Percentiles rank a stretch among this genome's conserved stretches.
These are phyloP conservation scores for Penicillium sp. DNA, from an alignment of 2,329 filamentous ascomycete species.

Conservation along the genomic window DNA sequence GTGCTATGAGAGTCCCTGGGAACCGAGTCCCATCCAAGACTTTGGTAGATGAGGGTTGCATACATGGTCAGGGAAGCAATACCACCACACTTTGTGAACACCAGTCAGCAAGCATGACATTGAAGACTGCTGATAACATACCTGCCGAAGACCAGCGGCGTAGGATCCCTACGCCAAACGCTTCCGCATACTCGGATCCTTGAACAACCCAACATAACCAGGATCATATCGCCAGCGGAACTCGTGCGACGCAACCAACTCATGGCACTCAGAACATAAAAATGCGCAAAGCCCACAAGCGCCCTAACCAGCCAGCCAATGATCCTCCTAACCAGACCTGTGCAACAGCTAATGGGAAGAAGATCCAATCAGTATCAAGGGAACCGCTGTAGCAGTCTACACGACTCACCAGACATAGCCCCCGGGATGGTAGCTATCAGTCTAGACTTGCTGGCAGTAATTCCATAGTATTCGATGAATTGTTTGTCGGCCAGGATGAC, in stretches of 20 bases:
- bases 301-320: constrained; percentile 40
- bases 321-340: constrained; percentile 46
- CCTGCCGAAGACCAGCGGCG: constrained; percentile 36
- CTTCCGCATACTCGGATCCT: constrained; percentile 38
- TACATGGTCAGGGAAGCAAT: constrained; percentile 43
- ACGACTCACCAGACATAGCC: constrained; percentile 40
- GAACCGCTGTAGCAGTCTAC: too few species aligned
- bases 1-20: constrained; percentile 28
- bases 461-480: constrained; percentile 45
- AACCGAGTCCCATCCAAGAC: constrained; percentile 40
- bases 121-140: constrained; percentile 7
- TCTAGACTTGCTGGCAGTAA: constrained; percentile 39
- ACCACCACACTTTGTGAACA: constrained; percentile 21
- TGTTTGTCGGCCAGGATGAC: constrained; percentile 48
- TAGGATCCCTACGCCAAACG: constrained; percentile 43
- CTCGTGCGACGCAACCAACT: constrained; percentile 40
- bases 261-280: constrained; percentile 44
- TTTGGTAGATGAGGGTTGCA: constrained; percentile 43
- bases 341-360: constrained; percentile 32
- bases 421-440: constrained; percentile 47
- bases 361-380: not conserved
- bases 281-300: constrained; percentile 45
- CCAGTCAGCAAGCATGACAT: not conserved
- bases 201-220: constrained; percentile 34
- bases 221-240: constrained; percentile 35